Evolutionary conservation across 257 asterid genomes (phyloP), one percentile per base, ranked within the genome.

Genomic region (Gentiana macrophylla): DNA sequence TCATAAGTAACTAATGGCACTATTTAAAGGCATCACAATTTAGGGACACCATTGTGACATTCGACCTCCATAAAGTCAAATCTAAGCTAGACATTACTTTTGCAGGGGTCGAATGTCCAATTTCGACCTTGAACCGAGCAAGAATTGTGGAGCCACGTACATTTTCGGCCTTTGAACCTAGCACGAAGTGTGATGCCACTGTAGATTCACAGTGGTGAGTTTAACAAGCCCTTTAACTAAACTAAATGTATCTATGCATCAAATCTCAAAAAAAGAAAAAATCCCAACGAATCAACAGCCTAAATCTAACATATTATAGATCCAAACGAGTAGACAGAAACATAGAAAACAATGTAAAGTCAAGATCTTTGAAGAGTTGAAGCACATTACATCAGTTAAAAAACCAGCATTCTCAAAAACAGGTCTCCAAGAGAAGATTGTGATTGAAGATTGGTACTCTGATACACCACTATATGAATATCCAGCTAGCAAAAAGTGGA

Each of bases 371-470:
- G 46, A 72, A 50, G 60, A 41, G 53, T 15, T 12, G 2, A 35
- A 52, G 64, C 52, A 63, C 76, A 67, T 80, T 86, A 90, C 94
- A 75, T 67, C 57, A 50, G 71, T 37, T 72, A 77, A 55, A 61
- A 71, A 72, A 73, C 80, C 87, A 33, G 77, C 83, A 70, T 74
- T 75, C 66, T 80, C 83, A 53, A 82, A 78, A 52, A 80, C 67
- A 65, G 94, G 97, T 78, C 94, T 78, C 98, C 98, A 92, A 24
- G 98, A 83, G 51, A 92, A 82, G 64, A 92, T 78, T 35, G 95
- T 88, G 66, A 92, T 66, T 3, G 95, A 84, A 60, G 98, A 85
- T 55, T 75, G 93, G 77, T 74, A 85, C 76, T 92, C 97, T 0
- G 96, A 77, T 49, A 72, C 72, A 49, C 68, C 67, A 50, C 90